Evolutionary conservation across 1,284 basidiomycete genomes (phyloP), one percentile per base, ranked within the genome.

Genomic region (Pseudozyma sp.): DNA sequence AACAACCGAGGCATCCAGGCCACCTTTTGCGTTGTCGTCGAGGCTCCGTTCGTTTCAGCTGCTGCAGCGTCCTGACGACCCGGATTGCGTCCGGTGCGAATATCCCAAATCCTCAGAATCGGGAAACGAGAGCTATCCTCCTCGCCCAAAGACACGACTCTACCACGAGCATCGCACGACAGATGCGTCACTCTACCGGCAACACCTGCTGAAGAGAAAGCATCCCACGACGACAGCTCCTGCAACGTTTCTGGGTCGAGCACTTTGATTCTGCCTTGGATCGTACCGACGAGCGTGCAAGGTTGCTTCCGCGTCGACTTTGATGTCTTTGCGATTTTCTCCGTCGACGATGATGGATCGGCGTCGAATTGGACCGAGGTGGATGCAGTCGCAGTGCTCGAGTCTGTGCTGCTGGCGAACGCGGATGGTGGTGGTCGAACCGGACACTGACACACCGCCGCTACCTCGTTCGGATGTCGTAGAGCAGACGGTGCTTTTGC

Each of bases 31-130:
- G 48, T 14, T 24, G 37, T 11, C 7, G 30, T 14, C 31, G 51
- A 19, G 31, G n/a, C 24, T 5, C 56, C 53, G 24, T 40, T 35
- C 11, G 48, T 31, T 5, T 59, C 46, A 7, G 39, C 30, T 7
- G 47, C 30, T 7, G 40, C 39, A 35, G 24, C 37, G 39, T 17
- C 54, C 9, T 16, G 45, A 8, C 52, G 52, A 4, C 42, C 16
- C 6, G 70, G 42, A 33, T 16, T 60, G 48, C 63, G 64, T 40
- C 61, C 59, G n/a, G 44, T 60, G 10, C 67, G 61, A 43, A 84
- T 47, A 46, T 82, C 74, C 82, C 82, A 84, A 3, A 84, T 75
- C 17, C 81, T 64, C 46, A 84, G 45, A 7, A 81, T 52, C 0
- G 80, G 80, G 33, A 79, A 77, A 7, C 73, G 64, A 11, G 61